These are phyloP conservation scores for Sanghuangporus baumii DNA, from an alignment of 1,284 basidiomycete genomes.

Conservation along the genomic window DNA sequence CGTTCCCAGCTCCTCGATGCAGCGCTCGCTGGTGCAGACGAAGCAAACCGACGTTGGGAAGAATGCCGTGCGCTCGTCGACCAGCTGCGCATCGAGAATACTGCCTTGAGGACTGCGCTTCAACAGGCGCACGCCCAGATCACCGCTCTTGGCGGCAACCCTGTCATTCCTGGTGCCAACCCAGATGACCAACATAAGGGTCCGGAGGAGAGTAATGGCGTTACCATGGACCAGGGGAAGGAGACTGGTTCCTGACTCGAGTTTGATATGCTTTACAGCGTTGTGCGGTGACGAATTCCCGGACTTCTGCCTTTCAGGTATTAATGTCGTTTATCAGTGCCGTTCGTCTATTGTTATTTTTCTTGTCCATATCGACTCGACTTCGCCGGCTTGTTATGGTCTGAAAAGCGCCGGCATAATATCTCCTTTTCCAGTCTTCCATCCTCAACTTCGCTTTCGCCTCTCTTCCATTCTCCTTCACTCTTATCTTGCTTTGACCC, in stretches of 20 bases:
- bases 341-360: neutral
- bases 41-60: constrained; percentile 81
- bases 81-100: constrained; percentile 75
- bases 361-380: neutral
- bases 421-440: neutral
- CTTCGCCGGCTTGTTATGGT: neutral
- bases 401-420: neutral
- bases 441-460: neutral
- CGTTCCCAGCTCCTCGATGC: constrained; percentile 77
- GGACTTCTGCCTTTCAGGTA: neutral
- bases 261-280: neutral
- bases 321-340: neutral
- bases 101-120: constrained; percentile 48
- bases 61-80: constrained; percentile 78
- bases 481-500: neutral
- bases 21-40: constrained; percentile 75
- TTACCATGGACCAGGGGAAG: neutral
- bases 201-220: neutral
- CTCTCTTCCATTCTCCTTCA: neutral
- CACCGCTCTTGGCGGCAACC: constrained; percentile 8
- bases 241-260: neutral
- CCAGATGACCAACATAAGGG: neutral
- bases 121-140: constrained; percentile 34
- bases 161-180: neutral
- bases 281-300: neutral